Percentiles rank a stretch among this genome's conserved stretches.
Evolutionary conservation across 1,284 basidiomycete genomes (phyloP).

Genomic region (Tilletia caries): DNA sequence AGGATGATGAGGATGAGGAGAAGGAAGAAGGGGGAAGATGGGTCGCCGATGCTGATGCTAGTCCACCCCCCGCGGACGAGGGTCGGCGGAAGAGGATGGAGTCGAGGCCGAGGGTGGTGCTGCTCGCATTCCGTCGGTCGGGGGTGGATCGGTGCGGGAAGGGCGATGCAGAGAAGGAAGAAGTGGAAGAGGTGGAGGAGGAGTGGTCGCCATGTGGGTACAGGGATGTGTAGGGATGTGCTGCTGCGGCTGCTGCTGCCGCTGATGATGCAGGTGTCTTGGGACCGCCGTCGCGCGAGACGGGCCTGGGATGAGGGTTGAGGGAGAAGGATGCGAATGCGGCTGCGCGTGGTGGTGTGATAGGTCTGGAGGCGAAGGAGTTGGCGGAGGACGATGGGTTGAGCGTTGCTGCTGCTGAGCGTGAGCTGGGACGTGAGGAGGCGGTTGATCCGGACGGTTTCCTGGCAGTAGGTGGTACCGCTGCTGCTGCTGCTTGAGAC

Average conservation of each 20-base stretch:
- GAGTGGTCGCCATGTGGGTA: background rate
- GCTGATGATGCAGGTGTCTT: background rate
- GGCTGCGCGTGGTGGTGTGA: constrained; percentile 4
- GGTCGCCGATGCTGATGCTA: constrained; percentile 19
- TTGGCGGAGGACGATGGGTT: background rate
- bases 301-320: background rate
- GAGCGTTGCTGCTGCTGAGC: background rate
- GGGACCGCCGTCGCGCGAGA: background rate
- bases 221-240: too few relatives aligned
- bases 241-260: background rate
- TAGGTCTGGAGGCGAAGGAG: constrained; percentile 4
- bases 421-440: background rate
- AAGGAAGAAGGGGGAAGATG: constrained; percentile 18
- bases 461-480: background rate
- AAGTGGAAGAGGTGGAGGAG: background rate
- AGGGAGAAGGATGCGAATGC: background rate
- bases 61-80: background rate
- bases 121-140: constrained; percentile 17
- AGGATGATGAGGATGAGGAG: too few relatives aligned
- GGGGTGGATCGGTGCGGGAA: constrained; percentile 18
- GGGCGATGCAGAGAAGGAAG: background rate
- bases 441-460: background rate
- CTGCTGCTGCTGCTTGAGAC: background rate
- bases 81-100: background rate
- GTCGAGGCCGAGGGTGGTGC: constrained; percentile 35